phyloP scores from a whole-genome alignment of 2,329 filamentous ascomycete genomes.

The Didymella arachidicola region DNA sequence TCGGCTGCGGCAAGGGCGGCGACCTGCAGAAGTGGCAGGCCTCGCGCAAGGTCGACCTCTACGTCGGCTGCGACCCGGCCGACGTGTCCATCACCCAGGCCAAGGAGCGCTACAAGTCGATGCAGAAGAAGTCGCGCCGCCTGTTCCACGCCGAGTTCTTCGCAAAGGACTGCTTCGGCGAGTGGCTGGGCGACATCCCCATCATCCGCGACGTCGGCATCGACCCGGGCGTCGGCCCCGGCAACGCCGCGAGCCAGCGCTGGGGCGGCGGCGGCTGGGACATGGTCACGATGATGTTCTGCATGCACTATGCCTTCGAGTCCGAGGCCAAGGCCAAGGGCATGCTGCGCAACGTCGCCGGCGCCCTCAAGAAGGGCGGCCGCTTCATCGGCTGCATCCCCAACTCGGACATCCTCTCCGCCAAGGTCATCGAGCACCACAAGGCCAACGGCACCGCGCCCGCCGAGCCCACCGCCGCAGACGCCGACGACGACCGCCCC shows the following conservation, averaged over 20 bases:
- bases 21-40: conserved; percentile 96
- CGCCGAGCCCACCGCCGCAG: conserved; percentile 45
- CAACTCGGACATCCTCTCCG: conserved; percentile 90
- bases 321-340: conserved; percentile 85
- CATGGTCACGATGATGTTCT: conserved; percentile 99
- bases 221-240: conserved; percentile 71
- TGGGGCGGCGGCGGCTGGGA: conserved; percentile 83
- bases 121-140: conserved; percentile 67
- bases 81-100: conserved; percentile 93
- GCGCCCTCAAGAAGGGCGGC: conserved; percentile 89
- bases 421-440: conserved; percentile 80
- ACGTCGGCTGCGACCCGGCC: conserved; percentile 92
- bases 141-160: conserved; percentile 88
- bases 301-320: conserved; percentile 98
- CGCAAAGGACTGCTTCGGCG: conserved; percentile 90
- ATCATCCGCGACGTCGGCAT: conserved; percentile 89
- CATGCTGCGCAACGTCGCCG: conserved; percentile 93
- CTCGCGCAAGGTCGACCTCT: conserved; percentile 86
- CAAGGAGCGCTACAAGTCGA: conserved; percentile 78
- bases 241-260: conserved; percentile 65
- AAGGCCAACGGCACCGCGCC: conserved; percentile 55
- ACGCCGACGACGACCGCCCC: conserved; percentile 46
- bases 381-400: conserved; percentile 94
- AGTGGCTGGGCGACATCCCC: conserved; percentile 80
- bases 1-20: conserved; percentile 96